Conservation (phyloP, 2,329 filamentous ascomycete species). For the Cladosporium phlei region DNA sequence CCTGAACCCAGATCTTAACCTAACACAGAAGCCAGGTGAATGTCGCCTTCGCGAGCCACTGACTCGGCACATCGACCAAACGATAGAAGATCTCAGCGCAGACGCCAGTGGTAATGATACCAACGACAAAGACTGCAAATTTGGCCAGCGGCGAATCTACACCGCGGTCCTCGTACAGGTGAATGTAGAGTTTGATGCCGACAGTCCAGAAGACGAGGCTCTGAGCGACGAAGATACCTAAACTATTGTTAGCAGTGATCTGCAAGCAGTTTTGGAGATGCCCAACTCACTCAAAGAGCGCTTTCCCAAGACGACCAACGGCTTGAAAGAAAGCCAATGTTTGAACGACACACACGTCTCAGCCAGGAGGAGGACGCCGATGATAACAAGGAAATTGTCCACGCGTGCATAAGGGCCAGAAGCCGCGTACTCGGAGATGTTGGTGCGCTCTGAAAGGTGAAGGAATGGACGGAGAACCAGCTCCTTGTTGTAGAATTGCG, state of each 20-base stretch:
- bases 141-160: constrained; percentile 22
- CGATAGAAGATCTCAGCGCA: constrained; percentile 25
- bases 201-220: constrained; percentile 27
- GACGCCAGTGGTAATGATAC: constrained; percentile 16
- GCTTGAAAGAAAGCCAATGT: constrained; percentile 22
- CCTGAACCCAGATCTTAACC: too few species aligned
- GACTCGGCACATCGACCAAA: constrained; percentile 23
- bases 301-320: constrained; percentile 23
- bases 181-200: constrained; percentile 28
- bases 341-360: constrained; percentile 19
- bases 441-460: constrained; percentile 22
- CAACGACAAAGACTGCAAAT: constrained; percentile 22
- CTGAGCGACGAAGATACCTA: constrained; percentile 27
- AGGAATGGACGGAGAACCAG: constrained; percentile 27
- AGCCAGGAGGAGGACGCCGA: constrained; percentile 22
- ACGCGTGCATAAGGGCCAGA: constrained; percentile 25
- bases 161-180: constrained; percentile 16
- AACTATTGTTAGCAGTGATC: constrained; percentile 1
- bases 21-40: constrained; percentile 20
- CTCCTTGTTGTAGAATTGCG: constrained; percentile 23
- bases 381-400: constrained; percentile 29
- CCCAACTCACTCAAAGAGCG: constrained; percentile 26
- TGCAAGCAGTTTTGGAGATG: neutral
- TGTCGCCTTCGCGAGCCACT: constrained; percentile 20
- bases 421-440: constrained; percentile 15